A percentile compares a stretch with the other conserved stretches of the same genome.
Evolutionary conservation across 129 eudicot species (phyloP).

Genomic region (Centrapalus pauciflorus): DNA sequence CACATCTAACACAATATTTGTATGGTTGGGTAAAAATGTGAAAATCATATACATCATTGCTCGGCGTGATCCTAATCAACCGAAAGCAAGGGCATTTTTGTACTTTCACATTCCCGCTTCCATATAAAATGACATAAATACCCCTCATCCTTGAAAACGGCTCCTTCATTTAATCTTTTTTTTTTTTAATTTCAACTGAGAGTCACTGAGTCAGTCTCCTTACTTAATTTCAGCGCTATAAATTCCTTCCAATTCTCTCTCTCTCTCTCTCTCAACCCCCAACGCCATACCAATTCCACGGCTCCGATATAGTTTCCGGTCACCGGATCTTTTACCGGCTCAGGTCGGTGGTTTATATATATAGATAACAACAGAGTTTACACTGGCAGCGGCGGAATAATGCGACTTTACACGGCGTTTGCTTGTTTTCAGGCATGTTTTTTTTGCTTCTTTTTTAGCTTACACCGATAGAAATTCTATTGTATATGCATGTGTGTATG

Average conservation of each 20-base stretch:
- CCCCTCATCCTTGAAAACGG: background rate
- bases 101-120: background rate
- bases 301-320: too few relatives aligned
- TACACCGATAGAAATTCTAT: background rate
- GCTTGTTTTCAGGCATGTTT: conserved; percentile 31
- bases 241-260: conserved; percentile 17
- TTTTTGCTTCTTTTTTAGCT: background rate
- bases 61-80: too few relatives aligned
- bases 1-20: too few relatives aligned
- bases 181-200: background rate
- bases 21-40: too few relatives aligned
- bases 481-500: conserved; percentile 8
- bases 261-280: background rate
- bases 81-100: conserved; percentile 47
- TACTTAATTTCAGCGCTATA: conserved; percentile 19
- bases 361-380: too few relatives aligned
- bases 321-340: conserved; percentile 22
- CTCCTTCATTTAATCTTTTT: background rate
- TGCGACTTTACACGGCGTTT: conserved; percentile 14
- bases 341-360: background rate
- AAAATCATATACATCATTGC: too few relatives aligned
- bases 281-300: background rate
- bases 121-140: background rate
- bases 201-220: background rate
- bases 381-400: conserved; percentile 3